Evolutionary conservation across 176 grass and related monocot species (phyloP), one percentile per base, ranked within the genome.

Genomic region (Saccharum spontaneum): DNA sequence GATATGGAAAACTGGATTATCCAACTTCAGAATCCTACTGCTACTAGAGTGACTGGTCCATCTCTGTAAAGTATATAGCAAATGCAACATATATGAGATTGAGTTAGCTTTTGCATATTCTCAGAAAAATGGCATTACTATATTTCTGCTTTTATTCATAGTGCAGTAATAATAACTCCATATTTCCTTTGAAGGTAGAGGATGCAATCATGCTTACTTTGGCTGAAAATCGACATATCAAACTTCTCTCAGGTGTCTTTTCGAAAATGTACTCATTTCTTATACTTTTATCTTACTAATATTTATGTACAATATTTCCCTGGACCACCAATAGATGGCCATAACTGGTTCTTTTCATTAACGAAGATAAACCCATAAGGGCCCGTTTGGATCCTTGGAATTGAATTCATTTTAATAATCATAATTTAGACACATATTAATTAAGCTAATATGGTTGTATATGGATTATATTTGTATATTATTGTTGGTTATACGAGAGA

Each of bases 151-250:
- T 90, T 8, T 66, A 54, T 77, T 86, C 85, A 18, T 40, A 24
- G 45, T 80, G 18, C 33, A 10, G 6, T 79, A 62, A 76, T 68
- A 77, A 77, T 63, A 71, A 77, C 49, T 31, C 81, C 61, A 64
- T 81, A 67, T 78, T 46, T 44, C 63, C 64, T 86, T 90, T 95
- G 86, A 90, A 98, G 96, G 93, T 98, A 78, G 93, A 98, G 82
- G 96, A 95, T 82, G 93, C 96, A 76, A 75, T 98, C 72, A 75
- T 95, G 83, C 87, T 95, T 89, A 79, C 91, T 90, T 84, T 98
- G 92, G 85, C 91, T 75, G 89, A 92, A 92, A 85, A 92, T 77
- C 89, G 93, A 39, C 87, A 63, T 65, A 82, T 87, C 85, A 98
- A 76, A 87, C 92, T 89, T 89, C 92, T 90, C 67, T 92, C 89